Conservation (phyloP, 192 early-diverging fungal genomes). For the Tieghemiomyces parasiticus region DNA sequence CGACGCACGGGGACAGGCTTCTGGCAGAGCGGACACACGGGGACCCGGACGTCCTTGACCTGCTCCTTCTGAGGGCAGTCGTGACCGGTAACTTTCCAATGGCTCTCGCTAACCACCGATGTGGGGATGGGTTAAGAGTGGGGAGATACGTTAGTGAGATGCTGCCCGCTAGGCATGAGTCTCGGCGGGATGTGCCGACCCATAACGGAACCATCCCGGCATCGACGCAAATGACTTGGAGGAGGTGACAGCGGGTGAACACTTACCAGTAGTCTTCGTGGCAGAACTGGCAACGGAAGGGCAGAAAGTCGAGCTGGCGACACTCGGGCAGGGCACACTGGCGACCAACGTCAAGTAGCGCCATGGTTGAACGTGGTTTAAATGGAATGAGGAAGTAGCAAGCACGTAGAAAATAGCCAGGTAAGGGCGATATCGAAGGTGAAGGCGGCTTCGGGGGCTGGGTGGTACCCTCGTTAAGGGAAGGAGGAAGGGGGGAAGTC, state of each 20-base stretch:
- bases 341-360: slow-evolving; percentile 50
- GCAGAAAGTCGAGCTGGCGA: slow-evolving; percentile 39
- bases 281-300: slow-evolving; percentile 31
- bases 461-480: too few species aligned
- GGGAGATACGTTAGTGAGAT: background rate
- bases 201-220: too few species aligned
- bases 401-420: too few species aligned
- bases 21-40: slow-evolving; percentile 60
- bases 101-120: slow-evolving; percentile 36
- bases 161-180: too few species aligned
- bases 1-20: slow-evolving; percentile 51
- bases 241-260: background rate
- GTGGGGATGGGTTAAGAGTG: background rate
- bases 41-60: slow-evolving; percentile 41
- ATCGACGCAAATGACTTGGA: too few species aligned
- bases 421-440: too few species aligned
- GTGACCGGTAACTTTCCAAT: slow-evolving; percentile 52
- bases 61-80: slow-evolving; percentile 39
- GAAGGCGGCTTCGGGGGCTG: too few species aligned
- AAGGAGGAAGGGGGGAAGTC: too few species aligned
- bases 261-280: slow-evolving; percentile 31
- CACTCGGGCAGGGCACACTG: slow-evolving; percentile 45
- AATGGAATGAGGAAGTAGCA: too few species aligned
- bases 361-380: too few species aligned
- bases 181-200: too few species aligned